Base-by-base conservation (phyloP, 768 basidiomycete genomes). In the Sporobolomyces pararoseus region DNA sequence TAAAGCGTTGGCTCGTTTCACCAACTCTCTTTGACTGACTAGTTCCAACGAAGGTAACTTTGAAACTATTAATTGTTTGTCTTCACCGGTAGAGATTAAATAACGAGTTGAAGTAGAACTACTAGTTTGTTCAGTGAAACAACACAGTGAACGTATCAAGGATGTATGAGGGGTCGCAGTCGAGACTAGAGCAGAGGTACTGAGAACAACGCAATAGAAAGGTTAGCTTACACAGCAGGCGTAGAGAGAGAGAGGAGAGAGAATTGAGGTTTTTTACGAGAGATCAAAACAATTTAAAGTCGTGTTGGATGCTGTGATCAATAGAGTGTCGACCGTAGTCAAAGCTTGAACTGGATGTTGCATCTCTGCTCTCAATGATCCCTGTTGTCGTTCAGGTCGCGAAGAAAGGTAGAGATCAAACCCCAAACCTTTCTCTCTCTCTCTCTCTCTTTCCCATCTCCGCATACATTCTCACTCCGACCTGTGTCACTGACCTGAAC, bases 51-150 rank as follows among this genome's bases (percentile, higher is more conserved):
- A 79, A 3, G 84, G 84, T 10, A 91, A 74, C 34, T 83, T 81
- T 87, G 89, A 93, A 14, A 95, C 82, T 72, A 84, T 87, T 75
- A 98, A 81, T 61, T 79, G 79, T 80, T 98, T 98, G 79, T 93
- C 89, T 63, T 95, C 92, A 13, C 77, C 77, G 12, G 85, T 86
- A 3, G 88, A 88, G 7, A 85, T 84, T 21, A 91, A 79, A 69
- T 77, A 70, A 7, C 12, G 12, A 16, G 29, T 23, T 9, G 23
- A 13, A 19, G 54, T 32, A n/a, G n/a, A n/a, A n/a, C n/a, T n/a
- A n/a, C n/a, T n/a, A 17, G 12, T 29, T 0, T 19, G 0, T 35
- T 64, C 64, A 17, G 37, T 47, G 50, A 12, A 68, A 32, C 60
- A 25, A 9, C 61, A 49, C 29, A 73, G 42, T 34, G 59, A 34